Base-by-base conservation (phyloP, 352 stramenopile species). In the Pythium sukuiense region DNA sequence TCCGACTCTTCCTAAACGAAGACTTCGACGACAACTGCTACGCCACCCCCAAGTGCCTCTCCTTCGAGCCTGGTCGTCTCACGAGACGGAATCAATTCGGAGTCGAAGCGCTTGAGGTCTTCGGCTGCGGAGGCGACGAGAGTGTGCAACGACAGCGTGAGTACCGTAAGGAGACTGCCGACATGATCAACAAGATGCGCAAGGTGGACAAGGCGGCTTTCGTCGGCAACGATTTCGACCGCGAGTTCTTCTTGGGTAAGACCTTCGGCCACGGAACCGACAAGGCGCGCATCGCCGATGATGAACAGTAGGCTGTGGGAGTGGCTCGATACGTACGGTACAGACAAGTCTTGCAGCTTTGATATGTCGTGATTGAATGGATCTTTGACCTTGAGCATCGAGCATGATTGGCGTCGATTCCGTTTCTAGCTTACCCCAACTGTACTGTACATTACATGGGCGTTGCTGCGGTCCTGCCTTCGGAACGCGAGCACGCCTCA, bases 161-260 rank as follows among this genome's bases (percentile, higher is more conserved):
- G 7, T 83, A 89, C 59, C 84, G 87, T 9, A 77, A 90, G n/a
- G 85, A 93, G 33, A 89, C 82, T 1, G 78, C 83, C n/a, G 83
- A 93, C 35, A 73, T 96, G 67, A 91, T 96, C 70, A 86, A 90
- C 63, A 79, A 81, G 11, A 85, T 85, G 29, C 75, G 87, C 50
- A 94, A 96, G 59, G 87, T 96, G 14, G 85, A 96, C 72, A 96
- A 96, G 63, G 85, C 85, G 18, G 81, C 92, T 41, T 96, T 96
- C 52, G 56, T 88, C 43, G 85, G 83, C 30, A 96, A 71, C 59
- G 84, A 92, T 43, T 96, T 96, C 57, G 87, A 96, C 65, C 89
- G 87, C 55, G 81, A 90, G 54, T 85, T 94, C 61, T 88, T 96
- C 32, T 55, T 96, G 20, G 71, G 69, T 18, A 92, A 93, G 57